Evolutionary conservation across 306 rosid genomes (phyloP).

Genomic region (Rubus parviflorus): DNA sequence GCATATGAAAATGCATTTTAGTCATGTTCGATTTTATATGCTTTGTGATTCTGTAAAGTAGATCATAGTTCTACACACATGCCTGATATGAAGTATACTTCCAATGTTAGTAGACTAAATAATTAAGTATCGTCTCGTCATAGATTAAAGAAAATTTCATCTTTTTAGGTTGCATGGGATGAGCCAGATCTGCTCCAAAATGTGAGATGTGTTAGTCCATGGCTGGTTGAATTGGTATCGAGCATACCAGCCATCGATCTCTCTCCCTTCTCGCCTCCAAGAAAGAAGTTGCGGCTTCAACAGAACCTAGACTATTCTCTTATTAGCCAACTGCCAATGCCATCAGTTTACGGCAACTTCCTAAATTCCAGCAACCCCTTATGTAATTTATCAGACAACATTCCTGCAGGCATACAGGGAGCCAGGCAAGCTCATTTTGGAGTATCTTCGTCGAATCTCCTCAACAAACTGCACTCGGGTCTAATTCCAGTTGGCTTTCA

Average conservation of each 20-base stretch:
- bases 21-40: not conserved
- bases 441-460: conserved; percentile 62
- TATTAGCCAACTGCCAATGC: conserved; percentile 61
- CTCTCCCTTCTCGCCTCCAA: conserved; percentile 73
- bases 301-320: conserved; percentile 56
- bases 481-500: conserved; percentile 49
- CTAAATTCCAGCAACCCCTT: conserved; percentile 49
- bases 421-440: conserved; percentile 98
- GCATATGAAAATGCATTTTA: not conserved
- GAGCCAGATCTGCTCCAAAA: conserved; percentile 96
- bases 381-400: conserved; percentile 41
- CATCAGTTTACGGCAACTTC: conserved; percentile 49
- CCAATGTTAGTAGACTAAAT: conserved; percentile 1
- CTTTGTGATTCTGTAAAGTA: not conserved
- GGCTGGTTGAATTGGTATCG: conserved; percentile 84
- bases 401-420: conserved; percentile 96
- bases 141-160: not conserved
- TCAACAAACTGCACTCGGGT: conserved; percentile 50
- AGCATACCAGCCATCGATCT: conserved; percentile 70
- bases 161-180: conserved; percentile 82
- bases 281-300: conserved; percentile 63
- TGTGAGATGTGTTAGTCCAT: conserved; percentile 88
- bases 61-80: conserved; percentile 1
- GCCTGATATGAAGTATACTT: not conserved
- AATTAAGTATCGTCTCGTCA: not conserved